Base-by-base conservation (phyloP, 371 early-diverging fungal species). In the Chytridiales sp. region DNA sequence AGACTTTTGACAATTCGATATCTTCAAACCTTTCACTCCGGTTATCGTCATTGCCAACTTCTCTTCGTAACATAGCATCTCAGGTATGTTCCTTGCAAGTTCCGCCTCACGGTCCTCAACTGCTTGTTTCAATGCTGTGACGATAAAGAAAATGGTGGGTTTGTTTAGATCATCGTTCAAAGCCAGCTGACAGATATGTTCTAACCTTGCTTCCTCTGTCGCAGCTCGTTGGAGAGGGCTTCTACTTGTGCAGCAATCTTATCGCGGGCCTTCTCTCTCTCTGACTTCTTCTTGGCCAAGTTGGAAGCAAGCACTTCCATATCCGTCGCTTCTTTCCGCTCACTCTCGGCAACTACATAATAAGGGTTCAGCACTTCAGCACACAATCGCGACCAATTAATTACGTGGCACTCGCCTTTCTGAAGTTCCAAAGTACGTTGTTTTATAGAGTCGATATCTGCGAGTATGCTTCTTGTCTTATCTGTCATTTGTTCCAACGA, bases 21-120 rank as follows among this genome's bases (percentile, higher is more conserved):
- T n/a, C n/a, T n/a, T 32, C 48, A 13, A 27, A 69, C 69, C 39
- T 27, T 50, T 34, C 6, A 68, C 30, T 11, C 47, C 24, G 8
- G 31, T 53, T 11, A 70, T 55, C 21, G 24, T 26, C 60, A 66
- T 43, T 17, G 62, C 67, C 31, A 70, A 63, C 55, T 63, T 65
- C 6, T 67, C 55, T 52, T 47, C 44, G 40, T 49, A 70, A 31
- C 54, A 56, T 21, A 52, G 51, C 19, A 66, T 35, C 39, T 69
- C 70, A 0, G 66, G 61, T 17, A 41, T 39, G 27, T 17, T 21
- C 39, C 44, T 54, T 34, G 15, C 30, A 19, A 38, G 15, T 19
- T 59, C 55, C 21, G 22, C 31, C 17, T 54, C 27, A 17, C 38
- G 53, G 15, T 35, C 11, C 22, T 1, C 59, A 6, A 19, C 0